These are phyloP conservation scores for Hansenula anomala DNA, from an alignment of 1,139 yeast genomes.

Conservation along the genomic window DNA sequence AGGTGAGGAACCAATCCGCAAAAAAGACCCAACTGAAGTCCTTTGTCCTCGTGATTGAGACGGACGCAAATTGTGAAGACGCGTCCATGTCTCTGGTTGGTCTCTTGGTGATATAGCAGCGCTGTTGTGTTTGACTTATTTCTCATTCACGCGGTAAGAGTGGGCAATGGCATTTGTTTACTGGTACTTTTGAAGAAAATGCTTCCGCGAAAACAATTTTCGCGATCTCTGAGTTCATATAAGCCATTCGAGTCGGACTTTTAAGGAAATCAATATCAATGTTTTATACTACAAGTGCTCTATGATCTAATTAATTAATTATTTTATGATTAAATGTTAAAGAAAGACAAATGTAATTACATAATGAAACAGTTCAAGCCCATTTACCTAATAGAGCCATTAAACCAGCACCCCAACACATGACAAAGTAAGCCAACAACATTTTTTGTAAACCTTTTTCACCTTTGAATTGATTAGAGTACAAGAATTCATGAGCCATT, in stretches of 20 bases:
- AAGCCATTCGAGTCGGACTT: too few relatives aligned
- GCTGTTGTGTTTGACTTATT: not conserved
- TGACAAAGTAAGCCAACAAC: conserved; percentile 28
- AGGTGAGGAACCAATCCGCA: conserved; percentile 73
- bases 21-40: conserved; percentile 78
- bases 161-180: too few relatives aligned
- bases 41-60: conserved; percentile 16
- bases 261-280: too few relatives aligned
- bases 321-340: too few relatives aligned
- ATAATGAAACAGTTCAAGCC: conserved; percentile 58
- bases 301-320: too few relatives aligned
- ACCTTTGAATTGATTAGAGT: conserved; percentile 54
- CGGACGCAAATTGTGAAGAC: conserved; percentile 17
- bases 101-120: not conserved
- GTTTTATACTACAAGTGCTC: too few relatives aligned
- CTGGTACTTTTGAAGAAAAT: too few relatives aligned
- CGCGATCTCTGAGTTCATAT: too few relatives aligned
- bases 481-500: conserved; percentile 85
- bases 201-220: too few relatives aligned
- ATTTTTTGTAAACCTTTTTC: conserved; percentile 25
- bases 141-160: too few relatives aligned
- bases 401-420: conserved; percentile 71
- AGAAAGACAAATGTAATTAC: too few relatives aligned
- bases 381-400: conserved; percentile 87
- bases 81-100: conserved; percentile 1